Base-by-base conservation (phyloP, 2,329 filamentous ascomycete species). In the Hypoxylon sp. region DNA sequence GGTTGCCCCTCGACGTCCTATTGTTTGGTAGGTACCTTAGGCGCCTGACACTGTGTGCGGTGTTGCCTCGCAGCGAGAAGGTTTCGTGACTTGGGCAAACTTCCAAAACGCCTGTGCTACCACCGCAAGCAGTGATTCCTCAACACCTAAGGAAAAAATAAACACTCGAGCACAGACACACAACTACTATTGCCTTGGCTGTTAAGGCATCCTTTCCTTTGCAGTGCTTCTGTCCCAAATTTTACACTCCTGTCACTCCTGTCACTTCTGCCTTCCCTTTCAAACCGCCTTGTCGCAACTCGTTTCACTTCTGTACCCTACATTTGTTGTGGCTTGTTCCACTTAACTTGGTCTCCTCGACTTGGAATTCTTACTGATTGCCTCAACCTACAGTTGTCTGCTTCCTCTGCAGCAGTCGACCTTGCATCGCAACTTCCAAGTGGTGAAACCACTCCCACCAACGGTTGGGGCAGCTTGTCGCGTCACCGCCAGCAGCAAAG, bases 351-450 rank as follows among this genome's bases (percentile, higher is more conserved):
- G 39, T 19, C 34, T 37, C 19, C 57, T 37, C 28, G 56, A 59
- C 41, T n/a, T 65, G 52, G 30, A 4, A 8, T 11, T 10, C 56
- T 24, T 67, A 56, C 39, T 67, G 61, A 56, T 69, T 76, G 64
- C 62, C 60, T 62, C 64, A 65, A 75, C 62, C 76, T 79, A 76
- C 80, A 95, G 88, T 83, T 94, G 64, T 93, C 92, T 76, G 88
- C 91, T 57, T 93, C 92, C 65, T 92, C 91, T 70, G 89, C 91
- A 75, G 90, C 92, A 55, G 84, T 94, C 73, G 92, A 97, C 78
- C 85, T 96, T 75, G 91, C 92, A 59, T 88, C 89, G 51, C 88
- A 88, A 64, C 86, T 88, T 48, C 88, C 85, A 67, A 84, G 87
- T 61, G 88, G 92, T 67, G 73, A 76, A 50, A 64, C 76, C 39